phyloP scores from a whole-genome alignment of 2,329 filamentous ascomycete species.

The Beauveria sp. region DNA sequence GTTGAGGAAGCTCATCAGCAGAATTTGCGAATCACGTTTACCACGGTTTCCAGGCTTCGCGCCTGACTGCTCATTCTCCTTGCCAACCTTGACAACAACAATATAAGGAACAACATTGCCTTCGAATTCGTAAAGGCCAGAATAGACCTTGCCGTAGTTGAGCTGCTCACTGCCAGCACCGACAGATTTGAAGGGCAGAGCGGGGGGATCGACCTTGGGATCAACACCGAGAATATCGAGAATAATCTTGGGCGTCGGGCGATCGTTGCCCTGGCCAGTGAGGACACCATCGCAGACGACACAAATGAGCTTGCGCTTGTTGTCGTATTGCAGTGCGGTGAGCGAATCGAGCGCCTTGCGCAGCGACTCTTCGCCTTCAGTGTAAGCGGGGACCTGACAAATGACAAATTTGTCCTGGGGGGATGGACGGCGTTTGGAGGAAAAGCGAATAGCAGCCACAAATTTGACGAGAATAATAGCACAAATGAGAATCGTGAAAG shows the following conservation, averaged over 20 bases:
- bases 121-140: conserved; percentile 93
- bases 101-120: conserved; percentile 96
- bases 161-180: conserved; percentile 84
- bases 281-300: conserved; percentile 98
- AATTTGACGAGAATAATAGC: conserved; percentile 81
- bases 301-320: conserved; percentile 94
- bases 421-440: conserved; percentile 79
- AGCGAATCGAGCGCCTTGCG: conserved; percentile 90
- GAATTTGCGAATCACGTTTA: conserved; percentile 94
- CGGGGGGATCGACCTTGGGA: conserved; percentile 90
- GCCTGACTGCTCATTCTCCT: conserved; percentile 86
- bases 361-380: conserved; percentile 91
- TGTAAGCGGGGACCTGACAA: conserved; percentile 95
- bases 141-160: conserved; percentile 98
- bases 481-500: conserved; percentile 79
- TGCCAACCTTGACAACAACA: conserved; percentile 93
- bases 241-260: conserved; percentile 94
- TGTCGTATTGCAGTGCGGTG: conserved; percentile 91
- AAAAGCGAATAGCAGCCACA: conserved; percentile 84
- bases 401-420: conserved; percentile 99
- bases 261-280: conserved; percentile 89
- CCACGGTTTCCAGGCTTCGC: conserved; percentile 94
- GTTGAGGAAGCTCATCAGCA: conserved; percentile 96
- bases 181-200: conserved; percentile 88
- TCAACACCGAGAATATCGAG: conserved; percentile 95